Conservation (phyloP, 2,329 filamentous ascomycete species). For the Lachnellula suecica region DNA sequence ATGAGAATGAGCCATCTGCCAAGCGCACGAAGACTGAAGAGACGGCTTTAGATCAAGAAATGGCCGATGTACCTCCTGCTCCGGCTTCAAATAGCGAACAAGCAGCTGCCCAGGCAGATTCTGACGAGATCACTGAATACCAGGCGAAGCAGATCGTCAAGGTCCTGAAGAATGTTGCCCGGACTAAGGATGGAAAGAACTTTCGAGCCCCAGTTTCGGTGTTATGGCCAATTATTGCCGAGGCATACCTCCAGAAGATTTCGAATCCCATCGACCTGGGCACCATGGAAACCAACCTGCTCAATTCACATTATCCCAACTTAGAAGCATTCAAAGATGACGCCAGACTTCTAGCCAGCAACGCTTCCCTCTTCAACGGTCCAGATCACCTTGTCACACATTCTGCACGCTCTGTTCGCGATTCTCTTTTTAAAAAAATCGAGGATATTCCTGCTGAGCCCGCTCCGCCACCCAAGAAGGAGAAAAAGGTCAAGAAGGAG, state of each 20-base stretch:
- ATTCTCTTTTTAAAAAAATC: constrained; percentile 59
- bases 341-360: constrained; percentile 74
- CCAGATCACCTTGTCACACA: constrained; percentile 69
- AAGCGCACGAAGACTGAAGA: constrained; percentile 79
- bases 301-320: constrained; percentile 62
- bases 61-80: constrained; percentile 17
- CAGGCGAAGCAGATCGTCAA: constrained; percentile 64
- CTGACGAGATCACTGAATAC: constrained; percentile 48
- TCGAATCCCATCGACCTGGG: constrained; percentile 80
- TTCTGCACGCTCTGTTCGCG: constrained; percentile 52
- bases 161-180: constrained; percentile 74
- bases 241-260: constrained; percentile 68
- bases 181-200: constrained; percentile 74
- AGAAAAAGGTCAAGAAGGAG: constrained; percentile 56
- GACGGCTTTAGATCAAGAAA: constrained; percentile 20
- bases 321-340: constrained; percentile 75
- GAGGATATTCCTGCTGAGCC: constrained; percentile 43
- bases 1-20: constrained; percentile 62
- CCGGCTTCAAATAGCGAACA: constrained; percentile 23
- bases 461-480: constrained; percentile 55
- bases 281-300: constrained; percentile 79
- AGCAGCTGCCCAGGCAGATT: constrained; percentile 4
- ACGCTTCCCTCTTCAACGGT: constrained; percentile 82
- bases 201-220: constrained; percentile 79
- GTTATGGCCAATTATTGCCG: constrained; percentile 73